Evolutionary conservation across 345 rosid species (phyloP), one percentile per base, ranked within the genome.

Genomic region (Gossypium stocksii): DNA sequence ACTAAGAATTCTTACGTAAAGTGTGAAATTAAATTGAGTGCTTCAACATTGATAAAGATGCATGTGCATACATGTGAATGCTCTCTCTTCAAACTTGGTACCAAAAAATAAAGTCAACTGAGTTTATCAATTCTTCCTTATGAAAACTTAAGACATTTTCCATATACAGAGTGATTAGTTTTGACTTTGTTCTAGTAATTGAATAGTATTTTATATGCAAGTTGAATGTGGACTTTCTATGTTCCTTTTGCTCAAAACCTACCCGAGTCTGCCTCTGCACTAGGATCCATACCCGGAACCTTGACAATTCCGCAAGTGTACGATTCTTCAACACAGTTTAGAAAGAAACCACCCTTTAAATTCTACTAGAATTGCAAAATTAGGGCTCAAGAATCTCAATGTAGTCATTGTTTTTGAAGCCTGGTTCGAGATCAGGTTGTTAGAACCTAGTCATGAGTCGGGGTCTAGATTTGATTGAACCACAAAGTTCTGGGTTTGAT

Each of bases 281-380:
- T 22, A 86, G 91, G 49, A 46, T 92, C 74, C 88, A 63, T 49
- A 72, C 74, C 62, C 85, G 83, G 25, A 75, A 80, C 59, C 78
- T 89, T 9, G 90, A 91, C 11, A 92, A 88, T 73, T 82, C 87
- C 75, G 89, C 89, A n/a, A 82, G 80, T 73, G 79, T 94, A 89
- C 89, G 77, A 86, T 94, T 22, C 97, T 94, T 63, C 97, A 94
- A 72, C 94, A 94, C 71, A 85, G 85, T 65, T 83, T 86, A 71
- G 97, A 94, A 83, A 83, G 71, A 20, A 92, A 87, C 15, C 94
- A 94, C 80, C 93, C 91, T 0, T 92, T 94, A 74, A 94, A 94
- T 79, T 89, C 94, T 59, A 73, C 90, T 53, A 81, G 92, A 59
- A 90, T 94, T 70, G 93, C 89, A 44, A 94, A 72, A 74, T 69